A percentile compares a stretch with the other conserved stretches of the same genome.
Evolutionary conservation across 306 rosid genomes (phyloP).

Genomic region (Quercus aquifolioides): DNA sequence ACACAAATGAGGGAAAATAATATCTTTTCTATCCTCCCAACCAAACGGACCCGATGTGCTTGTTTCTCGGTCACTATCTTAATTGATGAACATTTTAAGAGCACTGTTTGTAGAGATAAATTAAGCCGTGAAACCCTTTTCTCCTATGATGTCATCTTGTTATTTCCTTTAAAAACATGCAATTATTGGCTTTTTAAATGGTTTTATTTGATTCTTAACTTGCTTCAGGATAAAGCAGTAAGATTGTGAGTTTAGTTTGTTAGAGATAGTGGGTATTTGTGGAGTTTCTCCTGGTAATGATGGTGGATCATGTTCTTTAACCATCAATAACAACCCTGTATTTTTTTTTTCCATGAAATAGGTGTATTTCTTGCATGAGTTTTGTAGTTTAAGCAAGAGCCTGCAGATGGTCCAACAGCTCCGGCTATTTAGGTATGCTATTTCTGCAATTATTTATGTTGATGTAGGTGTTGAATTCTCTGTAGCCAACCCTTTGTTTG

Average conservation of each 20-base stretch:
- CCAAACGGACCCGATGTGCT: no score
- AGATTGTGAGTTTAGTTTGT: background rate
- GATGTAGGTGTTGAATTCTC: background rate
- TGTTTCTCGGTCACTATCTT: background rate
- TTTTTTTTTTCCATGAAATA: slow-evolving; percentile 16
- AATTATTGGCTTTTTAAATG: background rate
- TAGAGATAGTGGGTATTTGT: background rate
- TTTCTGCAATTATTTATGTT: slow-evolving; percentile 8
- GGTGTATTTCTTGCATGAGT: slow-evolving; percentile 88
- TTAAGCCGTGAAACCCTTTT: background rate
- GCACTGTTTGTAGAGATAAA: background rate
- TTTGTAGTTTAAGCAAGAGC: slow-evolving; percentile 90
- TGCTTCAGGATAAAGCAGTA: background rate
- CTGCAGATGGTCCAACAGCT: slow-evolving; percentile 95
- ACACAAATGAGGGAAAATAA: no score
- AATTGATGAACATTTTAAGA: background rate
- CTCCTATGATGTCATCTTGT: background rate
- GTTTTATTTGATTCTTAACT: background rate
- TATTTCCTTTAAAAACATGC: background rate
- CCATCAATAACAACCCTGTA: background rate
- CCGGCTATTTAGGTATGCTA: slow-evolving; percentile 73
- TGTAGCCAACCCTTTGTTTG: background rate
- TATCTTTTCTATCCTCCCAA: no score
- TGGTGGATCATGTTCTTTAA: background rate
- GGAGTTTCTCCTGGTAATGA: background rate